Evolutionary conservation across 2,329 filamentous ascomycete genomes (phyloP).

Genomic region (Cercospora nicotianae): DNA sequence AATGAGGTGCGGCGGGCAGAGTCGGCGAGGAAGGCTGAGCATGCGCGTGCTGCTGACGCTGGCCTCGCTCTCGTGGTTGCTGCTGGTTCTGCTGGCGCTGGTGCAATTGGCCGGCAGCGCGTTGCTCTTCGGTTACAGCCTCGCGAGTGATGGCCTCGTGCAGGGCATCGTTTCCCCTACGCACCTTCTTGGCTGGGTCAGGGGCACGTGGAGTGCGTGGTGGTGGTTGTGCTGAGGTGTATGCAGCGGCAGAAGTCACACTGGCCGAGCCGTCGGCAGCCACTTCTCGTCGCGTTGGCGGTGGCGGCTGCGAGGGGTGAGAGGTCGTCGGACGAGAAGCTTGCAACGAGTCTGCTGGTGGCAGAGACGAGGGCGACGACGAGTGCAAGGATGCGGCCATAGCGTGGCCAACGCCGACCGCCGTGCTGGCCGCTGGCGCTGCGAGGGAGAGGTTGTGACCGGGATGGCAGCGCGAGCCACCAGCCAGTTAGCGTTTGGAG

Average conservation of each 20-base stretch:
- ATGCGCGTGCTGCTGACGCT: conserved; percentile 8
- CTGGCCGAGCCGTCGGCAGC: background rate
- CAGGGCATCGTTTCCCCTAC: conserved; percentile 27
- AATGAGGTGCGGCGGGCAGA: conserved; percentile 20
- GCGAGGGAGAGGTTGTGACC: conserved; percentile 12
- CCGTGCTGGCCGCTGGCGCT: background rate
- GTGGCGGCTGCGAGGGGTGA: background rate
- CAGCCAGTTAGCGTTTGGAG: conserved; percentile 7
- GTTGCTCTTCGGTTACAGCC: conserved; percentile 24
- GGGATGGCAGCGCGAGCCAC: conserved; percentile 2
- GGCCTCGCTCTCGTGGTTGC: background rate
- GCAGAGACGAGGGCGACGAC: background rate
- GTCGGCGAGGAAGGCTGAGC: conserved; percentile 15
- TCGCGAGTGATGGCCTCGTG: conserved; percentile 27
- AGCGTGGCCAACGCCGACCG: background rate
- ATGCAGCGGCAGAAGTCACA: background rate
- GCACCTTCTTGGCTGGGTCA: conserved; percentile 30
- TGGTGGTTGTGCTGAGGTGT: background rate
- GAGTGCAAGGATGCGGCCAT: conserved; percentile 12
- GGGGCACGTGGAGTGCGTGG: conserved; percentile 16
- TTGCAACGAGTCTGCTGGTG: conserved; percentile 8
- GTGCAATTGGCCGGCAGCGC: conserved; percentile 10
- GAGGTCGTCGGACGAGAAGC: background rate
- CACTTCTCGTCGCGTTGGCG: background rate
- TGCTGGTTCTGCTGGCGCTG: conserved; percentile 13